phyloP scores from a whole-genome alignment of 345 rosid species.

The Eucalyptus melliodora region DNA sequence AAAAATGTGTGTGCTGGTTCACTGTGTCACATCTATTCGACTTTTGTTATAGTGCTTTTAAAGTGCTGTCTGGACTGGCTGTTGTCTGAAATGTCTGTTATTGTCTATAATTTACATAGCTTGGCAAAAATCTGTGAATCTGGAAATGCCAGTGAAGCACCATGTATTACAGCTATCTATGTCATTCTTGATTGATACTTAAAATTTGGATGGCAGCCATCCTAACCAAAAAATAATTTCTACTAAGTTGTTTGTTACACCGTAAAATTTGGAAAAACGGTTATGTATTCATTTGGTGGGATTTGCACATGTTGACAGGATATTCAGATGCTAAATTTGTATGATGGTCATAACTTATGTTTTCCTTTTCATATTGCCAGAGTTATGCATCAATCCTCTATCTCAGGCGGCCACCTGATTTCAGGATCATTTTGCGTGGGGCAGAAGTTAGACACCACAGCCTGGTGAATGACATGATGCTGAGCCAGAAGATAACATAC shows the following conservation, averaged over 20 bases:
- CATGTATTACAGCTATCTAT: not conserved
- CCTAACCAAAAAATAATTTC: not conserved
- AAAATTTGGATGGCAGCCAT: not conserved
- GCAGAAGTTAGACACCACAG: constrained; percentile 47
- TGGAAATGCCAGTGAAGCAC: not conserved
- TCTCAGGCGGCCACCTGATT: constrained; percentile 41
- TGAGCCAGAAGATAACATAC: constrained; percentile 18
- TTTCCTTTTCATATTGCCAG: constrained; percentile 8
- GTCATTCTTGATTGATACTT: not conserved
- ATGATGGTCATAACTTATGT: not conserved
- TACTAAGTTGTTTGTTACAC: not conserved
- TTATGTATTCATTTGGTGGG: not conserved
- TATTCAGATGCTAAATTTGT: not conserved
- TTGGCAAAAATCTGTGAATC: not conserved
- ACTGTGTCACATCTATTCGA: not conserved
- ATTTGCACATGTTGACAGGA: not conserved
- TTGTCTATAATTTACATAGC: not conserved
- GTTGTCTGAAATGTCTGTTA: not conserved
- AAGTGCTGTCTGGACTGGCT: not conserved
- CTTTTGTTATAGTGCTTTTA: not conserved
- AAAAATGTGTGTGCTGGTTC: not conserved
- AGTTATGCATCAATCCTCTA: constrained; percentile 80
- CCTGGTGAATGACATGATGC: constrained; percentile 54
- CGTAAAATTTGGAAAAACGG: not conserved
- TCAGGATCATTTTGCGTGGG: constrained; percentile 47